Evolutionary conservation across 73 alveolate species (phyloP).

Genomic region (Blepharisma japonicum): DNA sequence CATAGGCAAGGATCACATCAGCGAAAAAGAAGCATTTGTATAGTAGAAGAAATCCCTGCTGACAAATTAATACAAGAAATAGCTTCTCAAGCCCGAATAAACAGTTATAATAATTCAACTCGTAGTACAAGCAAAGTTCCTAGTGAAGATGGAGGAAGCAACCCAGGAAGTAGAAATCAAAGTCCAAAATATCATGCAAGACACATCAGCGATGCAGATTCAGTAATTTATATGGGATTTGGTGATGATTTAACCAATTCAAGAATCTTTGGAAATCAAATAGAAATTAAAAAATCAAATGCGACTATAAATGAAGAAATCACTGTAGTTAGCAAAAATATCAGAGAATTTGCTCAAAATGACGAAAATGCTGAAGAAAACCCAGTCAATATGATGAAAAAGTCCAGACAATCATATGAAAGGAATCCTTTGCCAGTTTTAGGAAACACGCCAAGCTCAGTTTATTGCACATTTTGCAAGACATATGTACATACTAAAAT

Average conservation of each 20-base stretch:
- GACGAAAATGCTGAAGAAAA: too few relatives aligned
- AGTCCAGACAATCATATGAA: not conserved
- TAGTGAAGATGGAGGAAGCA: not conserved
- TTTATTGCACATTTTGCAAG: conserved; percentile 15
- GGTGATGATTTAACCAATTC: not conserved
- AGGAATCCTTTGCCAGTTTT: not conserved
- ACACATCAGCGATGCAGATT: conserved; percentile 4
- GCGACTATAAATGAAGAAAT: too few relatives aligned
- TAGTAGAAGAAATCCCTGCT: not conserved
- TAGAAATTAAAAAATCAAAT: too few relatives aligned
- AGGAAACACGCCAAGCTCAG: conserved; percentile 7
- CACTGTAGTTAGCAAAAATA: too few relatives aligned
- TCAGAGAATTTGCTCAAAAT: too few relatives aligned
- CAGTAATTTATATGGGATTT: conserved; percentile 7
- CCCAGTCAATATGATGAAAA: too few relatives aligned
- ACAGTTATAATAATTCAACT: not conserved
- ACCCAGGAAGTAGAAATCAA: not conserved
- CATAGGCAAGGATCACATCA: not conserved
- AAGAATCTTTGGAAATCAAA: not conserved
- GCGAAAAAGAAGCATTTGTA: not conserved
- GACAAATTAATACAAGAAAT: not conserved
- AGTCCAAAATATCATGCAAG: not conserved
- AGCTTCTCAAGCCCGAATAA: not conserved
- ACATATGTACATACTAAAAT: not conserved
- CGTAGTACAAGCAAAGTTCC: not conserved